These are phyloP conservation scores for Backusella westeae DNA, from an alignment of 192 early-diverging fungal species.

Conservation along the genomic window DNA sequence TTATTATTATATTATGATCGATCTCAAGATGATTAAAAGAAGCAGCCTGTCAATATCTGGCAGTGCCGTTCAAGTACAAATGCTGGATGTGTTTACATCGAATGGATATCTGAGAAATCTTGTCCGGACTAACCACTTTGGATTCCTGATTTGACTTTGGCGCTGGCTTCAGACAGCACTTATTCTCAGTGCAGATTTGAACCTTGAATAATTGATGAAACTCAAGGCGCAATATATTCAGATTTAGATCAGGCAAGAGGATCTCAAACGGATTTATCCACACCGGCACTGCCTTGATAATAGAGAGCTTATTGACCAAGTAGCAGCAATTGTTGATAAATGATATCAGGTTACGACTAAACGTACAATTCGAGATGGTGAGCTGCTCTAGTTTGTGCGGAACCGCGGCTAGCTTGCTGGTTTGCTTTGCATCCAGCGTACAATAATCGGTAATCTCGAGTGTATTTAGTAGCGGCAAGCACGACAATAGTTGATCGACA, in stretches of 20 bases:
- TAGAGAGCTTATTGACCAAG: neutral
- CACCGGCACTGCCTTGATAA: neutral
- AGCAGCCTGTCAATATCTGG: neutral
- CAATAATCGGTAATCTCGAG: neutral
- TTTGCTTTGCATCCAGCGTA: neutral
- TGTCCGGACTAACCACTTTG: neutral
- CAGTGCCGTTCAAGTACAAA: neutral
- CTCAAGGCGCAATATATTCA: neutral
- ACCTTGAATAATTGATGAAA: neutral
- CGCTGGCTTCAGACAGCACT: neutral
- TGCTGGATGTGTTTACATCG: neutral
- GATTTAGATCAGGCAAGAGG: neutral
- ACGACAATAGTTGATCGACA: neutral
- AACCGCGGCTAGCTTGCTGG: neutral
- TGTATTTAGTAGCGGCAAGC: neutral
- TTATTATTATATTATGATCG: too few species aligned
- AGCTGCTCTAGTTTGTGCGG: neutral
- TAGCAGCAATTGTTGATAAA: neutral
- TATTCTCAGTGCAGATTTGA: neutral
- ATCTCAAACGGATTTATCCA: neutral
- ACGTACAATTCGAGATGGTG: neutral
- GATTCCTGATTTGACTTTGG: neutral
- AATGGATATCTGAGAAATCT: neutral
- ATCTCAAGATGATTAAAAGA: neutral
- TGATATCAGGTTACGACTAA: neutral